phyloP scores from a whole-genome alignment of 2,329 filamentous ascomycete species.

The Penicillium sp. region DNA sequence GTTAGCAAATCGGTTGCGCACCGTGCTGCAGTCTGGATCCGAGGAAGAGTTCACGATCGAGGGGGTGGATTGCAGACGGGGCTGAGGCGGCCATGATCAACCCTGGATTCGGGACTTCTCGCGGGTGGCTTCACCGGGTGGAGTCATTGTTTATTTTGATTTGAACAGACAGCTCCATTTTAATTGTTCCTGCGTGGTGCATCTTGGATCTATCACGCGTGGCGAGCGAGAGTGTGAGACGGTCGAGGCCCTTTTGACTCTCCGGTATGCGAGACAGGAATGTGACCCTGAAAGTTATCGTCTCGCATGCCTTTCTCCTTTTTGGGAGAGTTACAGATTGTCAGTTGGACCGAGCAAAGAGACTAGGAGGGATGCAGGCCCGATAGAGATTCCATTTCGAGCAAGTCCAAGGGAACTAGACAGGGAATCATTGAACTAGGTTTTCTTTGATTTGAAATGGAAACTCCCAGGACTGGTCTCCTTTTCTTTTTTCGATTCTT shows the following conservation, averaged over 20 bases:
- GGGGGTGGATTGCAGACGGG: not conserved
- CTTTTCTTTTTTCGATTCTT: too few relatives aligned
- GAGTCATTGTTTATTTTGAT: too few relatives aligned
- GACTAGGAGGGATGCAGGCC: conserved; percentile 2
- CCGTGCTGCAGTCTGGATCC: conserved; percentile 1
- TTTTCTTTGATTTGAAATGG: too few relatives aligned
- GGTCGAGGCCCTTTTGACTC: too few relatives aligned
- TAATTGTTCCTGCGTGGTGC: too few relatives aligned
- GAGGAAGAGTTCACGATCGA: not conserved
- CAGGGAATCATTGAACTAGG: too few relatives aligned
- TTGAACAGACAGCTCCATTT: too few relatives aligned
- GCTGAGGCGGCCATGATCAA: conserved; percentile 1
- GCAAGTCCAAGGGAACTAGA: too few relatives aligned
- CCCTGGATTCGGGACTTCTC: too few relatives aligned
- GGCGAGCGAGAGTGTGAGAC: too few relatives aligned
- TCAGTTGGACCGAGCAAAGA: conserved; percentile 2
- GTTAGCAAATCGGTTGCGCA: conserved; percentile 20
- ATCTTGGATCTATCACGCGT: too few relatives aligned
- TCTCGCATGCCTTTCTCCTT: conserved; percentile 4
- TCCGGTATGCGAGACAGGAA: conserved; percentile 4
- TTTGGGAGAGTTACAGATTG: not conserved
- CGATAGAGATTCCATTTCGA: conserved; percentile 5
- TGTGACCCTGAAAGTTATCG: conserved; percentile 3
- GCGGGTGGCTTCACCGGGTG: not conserved
- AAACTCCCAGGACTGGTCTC: too few relatives aligned